Conservation (phyloP, 2,329 filamentous ascomycete genomes). For the Alternaria triticimaculans region DNA sequence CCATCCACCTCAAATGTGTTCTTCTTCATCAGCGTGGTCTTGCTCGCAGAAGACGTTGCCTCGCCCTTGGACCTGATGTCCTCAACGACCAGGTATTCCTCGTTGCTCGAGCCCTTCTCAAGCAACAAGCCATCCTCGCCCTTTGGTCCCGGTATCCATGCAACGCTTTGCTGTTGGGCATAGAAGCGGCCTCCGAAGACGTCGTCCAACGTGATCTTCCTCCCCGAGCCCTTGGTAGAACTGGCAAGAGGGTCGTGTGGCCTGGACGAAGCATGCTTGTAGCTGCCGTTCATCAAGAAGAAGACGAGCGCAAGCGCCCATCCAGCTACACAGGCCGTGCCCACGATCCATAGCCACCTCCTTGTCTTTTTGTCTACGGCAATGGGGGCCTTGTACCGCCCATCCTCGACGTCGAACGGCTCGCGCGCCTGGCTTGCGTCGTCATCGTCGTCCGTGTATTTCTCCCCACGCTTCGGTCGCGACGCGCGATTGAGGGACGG, state of each 20-base stretch:
- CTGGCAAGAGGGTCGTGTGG: constrained; percentile 74
- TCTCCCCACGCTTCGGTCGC: constrained; percentile 39
- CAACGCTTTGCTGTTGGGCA: constrained; percentile 69
- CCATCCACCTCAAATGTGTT: constrained; percentile 66
- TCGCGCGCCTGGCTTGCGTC: constrained; percentile 57
- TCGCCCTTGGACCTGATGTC: constrained; percentile 70
- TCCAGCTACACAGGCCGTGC: constrained; percentile 66
- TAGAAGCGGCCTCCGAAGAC: constrained; percentile 71
- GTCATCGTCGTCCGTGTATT: constrained; percentile 48
- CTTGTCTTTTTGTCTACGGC: constrained; percentile 71
- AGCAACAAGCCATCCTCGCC: constrained; percentile 86
- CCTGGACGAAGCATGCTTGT: constrained; percentile 68
- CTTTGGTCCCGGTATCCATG: constrained; percentile 76
- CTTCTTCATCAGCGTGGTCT: constrained; percentile 77
- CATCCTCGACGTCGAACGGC: constrained; percentile 59
- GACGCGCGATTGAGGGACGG: constrained; percentile 46
- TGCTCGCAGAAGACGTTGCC: constrained; percentile 53
- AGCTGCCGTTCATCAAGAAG: constrained; percentile 70
- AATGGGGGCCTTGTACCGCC: constrained; percentile 54
- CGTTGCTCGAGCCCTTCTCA: constrained; percentile 66
- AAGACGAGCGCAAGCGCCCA: constrained; percentile 73
- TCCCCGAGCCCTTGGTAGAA: constrained; percentile 67
- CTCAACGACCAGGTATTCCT: constrained; percentile 82
- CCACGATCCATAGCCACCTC: constrained; percentile 67
- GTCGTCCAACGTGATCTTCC: constrained; percentile 75